Base-by-base conservation (phyloP, 768 basidiomycete genomes). In the Jaapia argillacea region DNA sequence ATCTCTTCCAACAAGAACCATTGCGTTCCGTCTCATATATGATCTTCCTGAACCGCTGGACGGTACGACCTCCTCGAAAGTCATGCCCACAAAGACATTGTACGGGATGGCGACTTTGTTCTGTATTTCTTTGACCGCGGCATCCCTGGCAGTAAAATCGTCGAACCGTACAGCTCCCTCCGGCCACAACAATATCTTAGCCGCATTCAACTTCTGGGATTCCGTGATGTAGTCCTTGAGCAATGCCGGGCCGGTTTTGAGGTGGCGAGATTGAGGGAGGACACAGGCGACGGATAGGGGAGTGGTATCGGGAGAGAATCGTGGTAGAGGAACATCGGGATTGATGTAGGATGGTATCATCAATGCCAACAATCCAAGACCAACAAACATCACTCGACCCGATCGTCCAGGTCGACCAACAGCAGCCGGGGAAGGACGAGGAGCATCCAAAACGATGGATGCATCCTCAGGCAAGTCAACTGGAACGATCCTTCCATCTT, bases 111-210 rank as follows among this genome's bases (percentile, higher is more conserved):
- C 20, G 6, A 67, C 53, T 1, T 43, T 47, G 2, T 55, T 5
- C 18, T 62, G 66, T 4, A 88, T 63, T 40, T 48, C 39, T 2
- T 59, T 51, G 44, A 90, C 70, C 0, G 71, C 77, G 3, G 58
- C 60, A 16, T 64, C 58, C 46, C 72, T 72, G 42, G 79, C 81
- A 16, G 48, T 50, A 10, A 59, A 58, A 25, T 68, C 72, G 25
- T 67, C 63, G 54, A 91, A 91, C 1, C 64, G 57, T 0, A 90
- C 76, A 0, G 86, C 85, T 4, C 79, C 79, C 58, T 90, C 87
- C 0, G 88, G 86, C 85, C 87, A 90, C 1, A 91, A 63, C 13
- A 87, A 53, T 13, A 91, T 54, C 33, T 72, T 69, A 1, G 82
- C 79, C 3, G 49, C 38, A 4, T 42, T 55, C 5, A 62, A 64